Base-by-base conservation (phyloP, 2,329 filamentous ascomycete species). In the Corynespora cassiicola region DNA sequence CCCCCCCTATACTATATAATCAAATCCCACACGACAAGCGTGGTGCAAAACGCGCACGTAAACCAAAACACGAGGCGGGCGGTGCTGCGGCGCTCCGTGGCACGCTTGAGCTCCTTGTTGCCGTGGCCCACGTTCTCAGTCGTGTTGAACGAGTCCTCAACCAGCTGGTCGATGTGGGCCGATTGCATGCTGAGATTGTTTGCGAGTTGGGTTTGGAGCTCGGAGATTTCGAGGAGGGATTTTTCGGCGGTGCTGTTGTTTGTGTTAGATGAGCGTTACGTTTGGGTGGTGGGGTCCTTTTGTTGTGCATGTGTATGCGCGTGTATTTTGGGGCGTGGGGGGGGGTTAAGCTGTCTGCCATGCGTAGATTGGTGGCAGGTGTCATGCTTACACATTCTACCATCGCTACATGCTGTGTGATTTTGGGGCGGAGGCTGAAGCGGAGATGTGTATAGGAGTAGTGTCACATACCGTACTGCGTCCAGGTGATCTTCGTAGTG, bases 401-500 rank as follows among this genome's bases (percentile, higher is more conserved):
- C n/a, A n/a, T n/a, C n/a, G n/a, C n/a, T n/a, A n/a, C 19, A 36
- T 6, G 8, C 14, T 23, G 6, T 18, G 37, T 66, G 39, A 65
- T 61, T 33, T n/a, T n/a, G n/a, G n/a, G n/a, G n/a, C n/a, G 17
- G 19, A 12, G 15, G 10, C 19, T 7, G 8, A 18, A 20, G 15
- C 12, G 9, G 15, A 15, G 25, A 19, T 14, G 11, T 21, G 25
- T 25, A 12, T 6, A 16, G 16, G 23, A 23, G 12, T 17, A 19
- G 15, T 10, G 20, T 5, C 21, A 79, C 87, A 37, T 80, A 95
- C 88, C 87, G 88, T 52, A 97, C 90, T 78, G 97, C 94, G 68
- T 91, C 87, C 65, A 97, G 75, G n/a, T 88, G 90, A 71, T 87
- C 90, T 69, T 96, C 90, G 68, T 95, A 96, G 69, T 96, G 88